phyloP scores from a whole-genome alignment of 305 asterid species.

The Rubia peregrina region DNA sequence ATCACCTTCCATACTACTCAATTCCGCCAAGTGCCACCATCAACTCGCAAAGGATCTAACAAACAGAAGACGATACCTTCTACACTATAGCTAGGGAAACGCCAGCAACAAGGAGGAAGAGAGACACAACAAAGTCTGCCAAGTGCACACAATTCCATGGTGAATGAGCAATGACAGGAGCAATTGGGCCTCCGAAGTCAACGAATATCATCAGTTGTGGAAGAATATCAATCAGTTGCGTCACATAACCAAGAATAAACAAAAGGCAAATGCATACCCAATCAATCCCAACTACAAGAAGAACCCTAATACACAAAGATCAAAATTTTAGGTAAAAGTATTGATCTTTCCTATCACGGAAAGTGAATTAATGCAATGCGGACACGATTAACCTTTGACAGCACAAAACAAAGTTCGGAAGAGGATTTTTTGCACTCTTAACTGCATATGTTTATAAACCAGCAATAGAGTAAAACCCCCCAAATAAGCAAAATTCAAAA shows the following conservation, averaged over 20 bases:
- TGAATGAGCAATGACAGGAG: constrained; percentile 61
- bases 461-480: not conserved
- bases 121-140: constrained; percentile 91
- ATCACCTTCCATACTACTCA: too few species aligned
- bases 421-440: too few species aligned
- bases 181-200: constrained; percentile 70
- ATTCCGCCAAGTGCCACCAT: not conserved
- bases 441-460: too few species aligned
- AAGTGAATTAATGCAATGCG: not conserved
- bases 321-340: not conserved
- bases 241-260: not conserved
- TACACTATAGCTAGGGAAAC: constrained; percentile 62
- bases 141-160: constrained; percentile 84
- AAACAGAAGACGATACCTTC: constrained; percentile 39
- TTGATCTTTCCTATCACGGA: not conserved
- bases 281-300: not conserved
- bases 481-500: not conserved
- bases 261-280: not conserved
- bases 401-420: not conserved
- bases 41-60: not conserved
- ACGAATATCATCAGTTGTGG: constrained; percentile 86
- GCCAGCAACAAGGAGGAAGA: constrained; percentile 84
- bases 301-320: not conserved
- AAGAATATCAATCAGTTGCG: constrained; percentile 13
- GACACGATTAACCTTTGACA: not conserved